Base-by-base conservation (phyloP, 441 rosid species). In the Bocquillonia castaneifolia region DNA sequence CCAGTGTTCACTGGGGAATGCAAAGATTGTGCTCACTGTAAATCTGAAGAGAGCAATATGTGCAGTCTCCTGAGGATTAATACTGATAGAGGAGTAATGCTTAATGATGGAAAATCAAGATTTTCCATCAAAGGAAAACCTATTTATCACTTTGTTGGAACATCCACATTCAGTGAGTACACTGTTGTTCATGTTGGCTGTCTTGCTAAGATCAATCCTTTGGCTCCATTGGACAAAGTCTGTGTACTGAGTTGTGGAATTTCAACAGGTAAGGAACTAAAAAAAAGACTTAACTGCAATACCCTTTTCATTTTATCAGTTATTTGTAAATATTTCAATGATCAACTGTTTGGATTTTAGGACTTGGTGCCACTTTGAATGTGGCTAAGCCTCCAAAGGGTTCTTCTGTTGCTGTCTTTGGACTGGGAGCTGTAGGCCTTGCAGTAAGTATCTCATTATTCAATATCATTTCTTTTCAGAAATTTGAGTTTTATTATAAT, bases 1-100 rank as follows among this genome's bases (percentile, higher is more conserved):
- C 88, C 90, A 5, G 83, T 86, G 1, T 86, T 86, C 76, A 86
- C 88, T 0, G 88, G 88, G 25, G 90, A 85, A 44, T 82, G 90
- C 70, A 67, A 66, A 63, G 82, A 80, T 3, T 83, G 90, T 69
- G 32, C 57, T 0, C 87, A 85, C 64, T 83, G 88, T 71, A 77
- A 74, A 61, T 83, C 85, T 0, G 84, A 82, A 53, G 90, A 86
- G 69, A 82, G 88, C 67, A 86, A 84, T 73, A 76, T 82, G 88
- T 82, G 86, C 39, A 72, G 73, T 28, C 85, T 82, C 39, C 78
- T 86, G 2, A 70, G 91, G 78, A 84, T 86, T 67, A 81, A 84
- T 67, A 82, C 88, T 1, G 88, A 82, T 36, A 31, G 90, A 5
- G 85, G 88, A 0, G 84, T 79, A 36, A 83, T 86, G 88, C 77